These are phyloP conservation scores for Magnusiomyces tetraspermus DNA, from an alignment of 1,139 yeast genomes.

Conservation along the genomic window DNA sequence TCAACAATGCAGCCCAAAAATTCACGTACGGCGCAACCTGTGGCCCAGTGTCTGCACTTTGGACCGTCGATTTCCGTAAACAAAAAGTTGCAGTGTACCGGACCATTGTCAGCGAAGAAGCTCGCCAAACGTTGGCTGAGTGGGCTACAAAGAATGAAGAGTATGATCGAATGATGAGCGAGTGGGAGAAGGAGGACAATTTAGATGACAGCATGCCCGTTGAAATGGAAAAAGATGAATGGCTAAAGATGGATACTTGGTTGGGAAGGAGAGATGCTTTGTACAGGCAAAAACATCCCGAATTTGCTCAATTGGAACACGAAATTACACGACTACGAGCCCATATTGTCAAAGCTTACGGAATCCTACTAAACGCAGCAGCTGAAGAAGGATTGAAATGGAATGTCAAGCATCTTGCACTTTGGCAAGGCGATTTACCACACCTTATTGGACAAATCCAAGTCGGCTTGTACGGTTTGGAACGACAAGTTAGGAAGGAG, in stretches of 20 bases:
- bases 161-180: too few species aligned
- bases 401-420: conserved; percentile 17
- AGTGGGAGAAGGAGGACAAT: too few species aligned
- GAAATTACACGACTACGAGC: conserved; percentile 1
- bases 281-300: too few species aligned
- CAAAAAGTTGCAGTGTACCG: conserved; percentile 31
- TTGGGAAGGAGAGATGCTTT: too few species aligned
- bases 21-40: conserved; percentile 31
- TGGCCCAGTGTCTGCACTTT: conserved; percentile 34
- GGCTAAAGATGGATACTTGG: too few species aligned
- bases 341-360: conserved; percentile 12
- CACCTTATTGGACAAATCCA: too few species aligned
- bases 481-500: background rate
- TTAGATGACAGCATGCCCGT: too few species aligned
- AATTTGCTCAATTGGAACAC: too few species aligned
- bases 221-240: too few species aligned
- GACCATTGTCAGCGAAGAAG: conserved; percentile 15
- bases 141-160: too few species aligned
- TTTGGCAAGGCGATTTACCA: conserved; percentile 27
- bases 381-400: conserved; percentile 23
- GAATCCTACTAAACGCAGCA: conserved; percentile 22
- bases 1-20: background rate
- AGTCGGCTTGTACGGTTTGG: background rate
- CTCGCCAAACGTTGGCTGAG: too few species aligned
- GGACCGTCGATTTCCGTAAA: conserved; percentile 42